Evolutionary conservation across 192 early-diverging fungal species (phyloP).

Genomic region (Geosiphon pyriformis): DNA sequence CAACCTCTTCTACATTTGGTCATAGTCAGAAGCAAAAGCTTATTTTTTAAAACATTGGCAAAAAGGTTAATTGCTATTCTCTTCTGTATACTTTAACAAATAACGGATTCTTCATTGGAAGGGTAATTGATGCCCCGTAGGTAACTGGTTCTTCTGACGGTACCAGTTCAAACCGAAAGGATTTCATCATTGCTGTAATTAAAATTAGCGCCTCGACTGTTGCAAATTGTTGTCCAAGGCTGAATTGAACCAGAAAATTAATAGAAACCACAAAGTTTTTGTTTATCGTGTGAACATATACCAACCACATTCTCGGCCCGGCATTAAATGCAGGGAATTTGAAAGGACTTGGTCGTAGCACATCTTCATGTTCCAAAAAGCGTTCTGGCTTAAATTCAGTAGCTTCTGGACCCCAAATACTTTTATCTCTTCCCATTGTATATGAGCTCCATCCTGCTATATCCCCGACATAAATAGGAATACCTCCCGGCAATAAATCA

Average conservation of each 20-base stretch:
- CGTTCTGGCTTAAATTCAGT: conserved; percentile 58
- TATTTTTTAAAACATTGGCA: too few relatives aligned
- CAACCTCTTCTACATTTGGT: too few relatives aligned
- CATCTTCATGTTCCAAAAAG: conserved; percentile 44
- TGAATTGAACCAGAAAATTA: neutral
- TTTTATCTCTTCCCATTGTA: conserved; percentile 42
- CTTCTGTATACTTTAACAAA: conserved; percentile 26
- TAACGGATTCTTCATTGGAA: conserved; percentile 39
- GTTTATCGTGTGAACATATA: neutral
- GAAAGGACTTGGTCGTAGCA: conserved; percentile 31
- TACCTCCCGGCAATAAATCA: conserved; percentile 57
- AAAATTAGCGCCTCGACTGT: conserved; percentile 34
- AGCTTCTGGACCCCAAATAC: conserved; percentile 64
- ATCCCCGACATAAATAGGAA: conserved; percentile 43
- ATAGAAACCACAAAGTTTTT: too few relatives aligned
- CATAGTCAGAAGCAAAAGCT: too few relatives aligned
- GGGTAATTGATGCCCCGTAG: conserved; percentile 27
- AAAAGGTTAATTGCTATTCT: neutral
- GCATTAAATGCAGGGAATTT: conserved; percentile 55
- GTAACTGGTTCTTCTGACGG: conserved; percentile 28
- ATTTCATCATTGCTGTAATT: conserved; percentile 29
- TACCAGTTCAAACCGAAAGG: conserved; percentile 33
- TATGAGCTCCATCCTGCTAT: conserved; percentile 47
- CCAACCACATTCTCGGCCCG: conserved; percentile 43
- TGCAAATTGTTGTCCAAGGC: conserved; percentile 39